Conservation (phyloP, 441 rosid species). For the Pelargonium australe region DNA sequence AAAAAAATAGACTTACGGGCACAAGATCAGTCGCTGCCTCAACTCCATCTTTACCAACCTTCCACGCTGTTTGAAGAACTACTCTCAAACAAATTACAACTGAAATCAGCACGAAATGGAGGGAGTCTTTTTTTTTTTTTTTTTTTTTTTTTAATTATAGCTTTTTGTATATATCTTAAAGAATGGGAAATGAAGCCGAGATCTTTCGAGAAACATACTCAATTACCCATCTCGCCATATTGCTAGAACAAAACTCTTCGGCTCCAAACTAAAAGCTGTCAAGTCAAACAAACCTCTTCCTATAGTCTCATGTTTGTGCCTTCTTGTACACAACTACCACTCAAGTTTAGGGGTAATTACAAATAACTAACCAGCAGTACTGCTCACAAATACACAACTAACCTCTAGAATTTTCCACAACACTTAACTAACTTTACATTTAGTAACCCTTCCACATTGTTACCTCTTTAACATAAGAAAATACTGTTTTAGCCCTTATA, state of each 20-base stretch:
- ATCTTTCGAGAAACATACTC: not conserved
- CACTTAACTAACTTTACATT: too few relatives aligned
- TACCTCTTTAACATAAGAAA: too few relatives aligned
- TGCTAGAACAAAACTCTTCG: not conserved
- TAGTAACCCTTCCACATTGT: too few relatives aligned
- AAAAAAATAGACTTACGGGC: conserved; percentile 57
- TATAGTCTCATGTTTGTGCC: too few relatives aligned
- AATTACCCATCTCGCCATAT: not conserved
- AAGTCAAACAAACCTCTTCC: too few relatives aligned
- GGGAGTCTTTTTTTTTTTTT: not conserved
- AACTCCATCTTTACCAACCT: conserved; percentile 71
- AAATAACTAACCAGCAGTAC: too few relatives aligned
- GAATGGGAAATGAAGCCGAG: not conserved
- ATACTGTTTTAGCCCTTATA: too few relatives aligned
- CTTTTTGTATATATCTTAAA: not conserved
- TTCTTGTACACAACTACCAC: too few relatives aligned
- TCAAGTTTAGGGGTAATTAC: too few relatives aligned
- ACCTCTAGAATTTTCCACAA: too few relatives aligned
- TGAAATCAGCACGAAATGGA: conserved; percentile 12
- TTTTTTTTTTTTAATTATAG: too few relatives aligned
- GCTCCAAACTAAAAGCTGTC: not conserved
- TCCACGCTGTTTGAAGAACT: conserved; percentile 72
- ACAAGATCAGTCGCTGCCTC: conserved; percentile 74
- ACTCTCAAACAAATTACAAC: conserved; percentile 10
- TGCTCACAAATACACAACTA: too few relatives aligned